phyloP scores from a whole-genome alignment of 768 basidiomycete genomes.

The Lentinula sp. region DNA sequence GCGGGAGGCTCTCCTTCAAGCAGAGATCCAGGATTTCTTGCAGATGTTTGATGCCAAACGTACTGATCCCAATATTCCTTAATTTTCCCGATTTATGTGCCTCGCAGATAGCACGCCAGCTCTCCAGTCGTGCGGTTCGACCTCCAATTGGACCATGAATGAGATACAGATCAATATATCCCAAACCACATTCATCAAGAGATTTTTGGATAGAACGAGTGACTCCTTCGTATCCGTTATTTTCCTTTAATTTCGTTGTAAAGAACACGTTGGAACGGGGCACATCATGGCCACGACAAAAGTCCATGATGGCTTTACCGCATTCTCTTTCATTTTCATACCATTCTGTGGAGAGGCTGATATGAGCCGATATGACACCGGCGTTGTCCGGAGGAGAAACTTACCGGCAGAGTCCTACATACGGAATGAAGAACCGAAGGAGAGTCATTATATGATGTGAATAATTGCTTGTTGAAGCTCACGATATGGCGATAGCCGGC shows the following conservation, averaged over 20 bases:
- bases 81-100: conserved; percentile 55
- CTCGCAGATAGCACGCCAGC: conserved; percentile 63
- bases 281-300: conserved; percentile 37
- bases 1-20: conserved; percentile 30
- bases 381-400: neutral
- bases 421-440: neutral
- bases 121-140: conserved; percentile 44
- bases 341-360: conserved; percentile 32
- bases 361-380: neutral
- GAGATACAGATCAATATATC: conserved; percentile 66
- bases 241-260: conserved; percentile 64
- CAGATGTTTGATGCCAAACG: conserved; percentile 55
- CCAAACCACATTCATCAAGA: conserved; percentile 47
- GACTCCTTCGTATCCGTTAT: conserved; percentile 44
- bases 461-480: conserved; percentile 17
- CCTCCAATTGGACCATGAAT: conserved; percentile 68
- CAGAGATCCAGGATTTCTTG: conserved; percentile 34
- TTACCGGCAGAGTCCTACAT: conserved; percentile 8
- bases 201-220: conserved; percentile 47
- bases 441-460: neutral
- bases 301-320: conserved; percentile 55
- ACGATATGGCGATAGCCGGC: conserved; percentile 63
- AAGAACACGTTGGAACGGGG: conserved; percentile 60
- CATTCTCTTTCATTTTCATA: conserved; percentile 65
- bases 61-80: conserved; percentile 61